phyloP scores from a whole-genome alignment of 192 early-diverging fungal genomes.

The Nowakowskiella sp. region DNA sequence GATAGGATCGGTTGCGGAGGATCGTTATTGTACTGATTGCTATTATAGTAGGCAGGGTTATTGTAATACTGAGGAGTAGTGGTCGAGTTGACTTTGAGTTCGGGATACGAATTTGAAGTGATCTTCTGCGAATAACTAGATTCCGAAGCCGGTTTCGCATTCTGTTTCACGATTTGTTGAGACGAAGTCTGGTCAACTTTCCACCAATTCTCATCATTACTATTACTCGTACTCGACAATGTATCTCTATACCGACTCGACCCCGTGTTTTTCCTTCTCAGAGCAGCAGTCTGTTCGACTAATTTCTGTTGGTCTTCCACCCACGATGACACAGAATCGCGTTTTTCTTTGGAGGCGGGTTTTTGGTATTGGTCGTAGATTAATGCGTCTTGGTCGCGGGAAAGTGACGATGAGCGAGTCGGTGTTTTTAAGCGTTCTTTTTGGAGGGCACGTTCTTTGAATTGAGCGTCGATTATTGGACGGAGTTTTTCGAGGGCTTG shows the following conservation, averaged over 20 bases:
- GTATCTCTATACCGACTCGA: no score
- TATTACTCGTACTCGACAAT: neutral
- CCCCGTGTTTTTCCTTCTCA: neutral
- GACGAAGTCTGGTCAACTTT: neutral
- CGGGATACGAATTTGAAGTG: neutral
- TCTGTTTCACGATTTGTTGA: neutral
- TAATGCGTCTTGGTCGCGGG: neutral
- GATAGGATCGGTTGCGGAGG: conserved; percentile 2
- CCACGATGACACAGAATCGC: neutral
- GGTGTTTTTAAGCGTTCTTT: conserved; percentile 24
- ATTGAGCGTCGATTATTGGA: neutral
- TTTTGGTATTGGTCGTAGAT: neutral
- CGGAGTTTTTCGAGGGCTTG: neutral
- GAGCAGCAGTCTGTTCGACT: neutral
- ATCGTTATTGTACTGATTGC: neutral
- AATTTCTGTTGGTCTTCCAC: neutral
- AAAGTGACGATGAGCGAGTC: neutral
- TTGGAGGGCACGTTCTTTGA: neutral
- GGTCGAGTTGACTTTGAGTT: neutral
- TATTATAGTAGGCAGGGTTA: neutral
- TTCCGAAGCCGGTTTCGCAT: neutral
- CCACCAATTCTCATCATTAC: neutral
- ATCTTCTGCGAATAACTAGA: neutral
- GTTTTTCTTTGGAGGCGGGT: neutral
- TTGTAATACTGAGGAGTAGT: neutral